Evolutionary conservation across 1,284 basidiomycete species (phyloP).

Genomic region (Ceratobasidium sp.): DNA sequence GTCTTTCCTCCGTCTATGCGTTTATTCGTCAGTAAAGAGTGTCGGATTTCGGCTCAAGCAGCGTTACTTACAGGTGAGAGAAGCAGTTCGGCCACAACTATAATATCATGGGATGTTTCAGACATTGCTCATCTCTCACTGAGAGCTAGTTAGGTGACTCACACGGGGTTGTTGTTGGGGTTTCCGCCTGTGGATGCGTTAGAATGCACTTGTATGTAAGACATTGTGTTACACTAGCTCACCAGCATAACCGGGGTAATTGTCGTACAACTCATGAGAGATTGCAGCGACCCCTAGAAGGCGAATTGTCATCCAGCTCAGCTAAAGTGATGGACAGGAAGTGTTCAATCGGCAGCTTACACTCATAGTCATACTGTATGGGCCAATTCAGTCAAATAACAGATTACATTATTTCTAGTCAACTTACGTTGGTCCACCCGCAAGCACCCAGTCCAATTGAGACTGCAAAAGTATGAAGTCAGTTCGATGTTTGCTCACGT

Average conservation of each 20-base stretch:
- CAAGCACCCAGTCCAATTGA: slow-evolving; percentile 23
- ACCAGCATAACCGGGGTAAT: slow-evolving; percentile 30
- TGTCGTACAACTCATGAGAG: slow-evolving; percentile 35
- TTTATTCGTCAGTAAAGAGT: not conserved
- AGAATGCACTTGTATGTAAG: not conserved
- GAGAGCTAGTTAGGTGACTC: not conserved
- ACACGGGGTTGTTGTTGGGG: slow-evolving; percentile 36
- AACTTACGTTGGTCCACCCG: slow-evolving; percentile 33
- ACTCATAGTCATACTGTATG: slow-evolving; percentile 3
- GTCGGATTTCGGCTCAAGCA: not conserved
- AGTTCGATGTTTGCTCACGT: not conserved
- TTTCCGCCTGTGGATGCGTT: not conserved
- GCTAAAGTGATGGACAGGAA: no score
- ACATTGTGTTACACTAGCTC: not conserved
- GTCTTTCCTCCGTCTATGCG: slow-evolving; percentile 19
- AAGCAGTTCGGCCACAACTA: slow-evolving; percentile 13
- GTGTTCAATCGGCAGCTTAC: not conserved
- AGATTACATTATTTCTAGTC: not conserved
- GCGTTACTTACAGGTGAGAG: slow-evolving; percentile 12
- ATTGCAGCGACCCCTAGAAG: slow-evolving; percentile 29
- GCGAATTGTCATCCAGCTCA: no score
- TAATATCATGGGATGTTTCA: not conserved
- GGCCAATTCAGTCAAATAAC: not conserved
- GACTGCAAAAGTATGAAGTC: not conserved
- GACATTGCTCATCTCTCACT: not conserved